Percentiles rank a stretch among this genome's conserved stretches.
These are phyloP conservation scores for Wallacemonas rigidus DNA, from an alignment of 208 protist species.

Conservation along the genomic window DNA sequence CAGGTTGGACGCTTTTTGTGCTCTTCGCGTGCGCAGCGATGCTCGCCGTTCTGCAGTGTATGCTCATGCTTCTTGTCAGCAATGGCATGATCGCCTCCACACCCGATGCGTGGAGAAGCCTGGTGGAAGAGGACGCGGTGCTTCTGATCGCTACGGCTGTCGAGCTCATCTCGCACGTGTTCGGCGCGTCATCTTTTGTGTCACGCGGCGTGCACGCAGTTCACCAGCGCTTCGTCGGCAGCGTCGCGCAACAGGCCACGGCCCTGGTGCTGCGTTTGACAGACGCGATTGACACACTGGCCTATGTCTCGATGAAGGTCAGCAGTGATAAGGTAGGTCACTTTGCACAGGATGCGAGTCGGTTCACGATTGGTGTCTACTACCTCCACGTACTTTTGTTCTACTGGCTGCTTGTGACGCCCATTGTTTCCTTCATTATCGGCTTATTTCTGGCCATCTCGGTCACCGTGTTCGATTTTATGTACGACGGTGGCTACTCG, in stretches of 20 bases:
- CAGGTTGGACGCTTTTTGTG: constrained; percentile 54
- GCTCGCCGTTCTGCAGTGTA: constrained; percentile 51
- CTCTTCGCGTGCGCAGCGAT: constrained; percentile 48
- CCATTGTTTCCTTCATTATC: constrained; percentile 77
- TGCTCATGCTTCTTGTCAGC: constrained; percentile 52
- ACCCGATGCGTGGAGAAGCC: constrained; percentile 48
- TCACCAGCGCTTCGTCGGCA: constrained; percentile 25
- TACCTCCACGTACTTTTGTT: constrained; percentile 73
- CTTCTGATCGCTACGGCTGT: not conserved
- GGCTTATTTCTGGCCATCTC: constrained; percentile 74
- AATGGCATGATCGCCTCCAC: constrained; percentile 50
- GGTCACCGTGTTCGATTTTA: constrained; percentile 68
- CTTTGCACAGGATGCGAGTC: constrained; percentile 40
- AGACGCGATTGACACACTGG: constrained; percentile 71
- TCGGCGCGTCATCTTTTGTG: constrained; percentile 13
- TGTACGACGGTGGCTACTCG: constrained; percentile 80
- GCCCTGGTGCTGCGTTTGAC: constrained; percentile 43
- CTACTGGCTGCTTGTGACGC: constrained; percentile 83
- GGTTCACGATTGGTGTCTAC: constrained; percentile 54
- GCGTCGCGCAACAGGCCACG: constrained; percentile 23
- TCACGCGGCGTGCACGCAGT: not conserved
- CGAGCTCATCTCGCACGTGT: not conserved
- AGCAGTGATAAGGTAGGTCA: constrained; percentile 43
- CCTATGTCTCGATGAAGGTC: constrained; percentile 51
- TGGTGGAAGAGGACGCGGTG: constrained; percentile 48